phyloP scores from a whole-genome alignment of 768 basidiomycete genomes.

The Phallus indusiatus region DNA sequence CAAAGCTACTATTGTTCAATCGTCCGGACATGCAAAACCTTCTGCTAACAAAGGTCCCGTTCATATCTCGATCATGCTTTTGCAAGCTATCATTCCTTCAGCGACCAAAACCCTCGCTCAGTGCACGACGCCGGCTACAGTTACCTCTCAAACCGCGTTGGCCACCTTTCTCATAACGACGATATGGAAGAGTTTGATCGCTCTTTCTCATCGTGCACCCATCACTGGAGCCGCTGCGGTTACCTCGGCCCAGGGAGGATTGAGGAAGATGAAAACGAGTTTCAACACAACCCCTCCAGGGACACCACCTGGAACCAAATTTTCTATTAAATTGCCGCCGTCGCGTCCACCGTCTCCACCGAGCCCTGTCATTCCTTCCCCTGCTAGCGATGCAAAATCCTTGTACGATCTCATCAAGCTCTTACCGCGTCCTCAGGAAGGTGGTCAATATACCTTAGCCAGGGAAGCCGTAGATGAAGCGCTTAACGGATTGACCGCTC shows the following conservation, averaged over 20 bases:
- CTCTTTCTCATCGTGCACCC: slow-evolving; percentile 53
- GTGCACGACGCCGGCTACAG: slow-evolving; percentile 37
- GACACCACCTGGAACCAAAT: slow-evolving; percentile 48
- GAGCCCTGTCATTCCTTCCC: slow-evolving; percentile 26
- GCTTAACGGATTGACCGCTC: slow-evolving; percentile 49
- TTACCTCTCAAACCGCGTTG: slow-evolving; percentile 46
- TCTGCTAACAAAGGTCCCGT: not conserved
- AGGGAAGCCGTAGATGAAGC: slow-evolving; percentile 77
- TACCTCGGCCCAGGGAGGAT: not conserved
- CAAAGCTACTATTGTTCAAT: slow-evolving; percentile 13
- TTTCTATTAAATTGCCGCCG: slow-evolving; percentile 55
- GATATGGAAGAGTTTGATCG: slow-evolving; percentile 66
- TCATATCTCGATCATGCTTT: slow-evolving; percentile 52
- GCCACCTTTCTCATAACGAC: slow-evolving; percentile 66
- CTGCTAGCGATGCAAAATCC: slow-evolving; percentile 49
- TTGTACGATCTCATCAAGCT: slow-evolving; percentile 50
- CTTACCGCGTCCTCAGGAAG: slow-evolving; percentile 53
- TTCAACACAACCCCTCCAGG: slow-evolving; percentile 40
- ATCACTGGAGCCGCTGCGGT: not conserved
- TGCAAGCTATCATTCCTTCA: slow-evolving; percentile 52
- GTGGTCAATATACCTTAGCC: slow-evolving; percentile 40
- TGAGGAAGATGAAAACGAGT: slow-evolving; percentile 32
- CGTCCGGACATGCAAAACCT: not conserved
- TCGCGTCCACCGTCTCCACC: slow-evolving; percentile 53
- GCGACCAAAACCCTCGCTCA: slow-evolving; percentile 50